These are phyloP conservation scores for Dacryopinax spathularia DNA, from an alignment of 768 basidiomycete species.

Conservation along the genomic window DNA sequence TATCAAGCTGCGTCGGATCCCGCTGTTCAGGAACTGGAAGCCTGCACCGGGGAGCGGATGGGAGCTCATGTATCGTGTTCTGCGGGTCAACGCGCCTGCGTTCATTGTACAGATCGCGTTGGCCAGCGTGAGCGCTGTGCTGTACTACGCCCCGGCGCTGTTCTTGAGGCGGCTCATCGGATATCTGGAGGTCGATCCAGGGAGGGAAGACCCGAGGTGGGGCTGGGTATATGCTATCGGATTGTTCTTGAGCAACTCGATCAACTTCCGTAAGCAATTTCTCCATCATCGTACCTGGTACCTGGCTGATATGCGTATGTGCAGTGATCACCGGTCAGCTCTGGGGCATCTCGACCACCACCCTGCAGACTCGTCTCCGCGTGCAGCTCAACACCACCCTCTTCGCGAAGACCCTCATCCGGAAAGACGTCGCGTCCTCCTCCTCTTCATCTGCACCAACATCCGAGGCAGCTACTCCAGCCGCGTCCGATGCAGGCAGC, in stretches of 20 bases:
- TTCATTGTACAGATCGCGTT: conserved; percentile 35
- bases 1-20: conserved; percentile 26
- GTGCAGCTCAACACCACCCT: conserved; percentile 72
- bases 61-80: conserved; percentile 46
- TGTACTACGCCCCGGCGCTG: conserved; percentile 52
- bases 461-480: neutral
- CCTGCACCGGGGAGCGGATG: conserved; percentile 51
- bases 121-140: conserved; percentile 40
- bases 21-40: conserved; percentile 30
- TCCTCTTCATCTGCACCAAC: conserved; percentile 25
- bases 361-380: conserved; percentile 52
- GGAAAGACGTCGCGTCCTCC: conserved; percentile 60
- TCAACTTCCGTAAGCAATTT: conserved; percentile 29
- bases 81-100: conserved; percentile 37
- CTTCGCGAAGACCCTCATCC: conserved; percentile 71
- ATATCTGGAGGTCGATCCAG: conserved; percentile 52
- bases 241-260: conserved; percentile 34
- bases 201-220: conserved; percentile 43
- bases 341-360: conserved; percentile 55
- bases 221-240: conserved; percentile 54
- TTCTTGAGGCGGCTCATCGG: conserved; percentile 46
- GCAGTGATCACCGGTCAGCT: conserved; percentile 50
- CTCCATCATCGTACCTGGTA: neutral
- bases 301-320: conserved; percentile 6
- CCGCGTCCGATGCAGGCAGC: neutral